A percentile compares a stretch with the other conserved stretches of the same genome.
Conservation (phyloP, 2,329 filamentous ascomycete genomes). For the Phaeosphaeriaceae sp. region DNA sequence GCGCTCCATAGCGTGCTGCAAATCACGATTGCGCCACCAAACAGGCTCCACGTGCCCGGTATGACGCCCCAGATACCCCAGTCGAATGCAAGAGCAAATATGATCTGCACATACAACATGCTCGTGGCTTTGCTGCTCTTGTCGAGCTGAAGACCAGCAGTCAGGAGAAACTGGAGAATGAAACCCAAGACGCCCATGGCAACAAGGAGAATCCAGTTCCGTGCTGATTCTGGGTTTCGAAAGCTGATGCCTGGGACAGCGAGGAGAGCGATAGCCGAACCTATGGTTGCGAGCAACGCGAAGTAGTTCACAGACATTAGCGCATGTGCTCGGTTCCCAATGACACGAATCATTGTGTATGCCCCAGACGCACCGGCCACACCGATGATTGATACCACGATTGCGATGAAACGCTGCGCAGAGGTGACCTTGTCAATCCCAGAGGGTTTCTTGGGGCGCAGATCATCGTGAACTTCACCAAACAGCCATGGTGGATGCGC, state of each 20-base stretch:
- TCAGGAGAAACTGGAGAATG: constrained; percentile 80
- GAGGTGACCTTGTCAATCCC: constrained; percentile 55
- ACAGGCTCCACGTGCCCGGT: constrained; percentile 16
- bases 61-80: constrained; percentile 58
- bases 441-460: constrained; percentile 16
- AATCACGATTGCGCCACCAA: constrained; percentile 13
- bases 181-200: constrained; percentile 75
- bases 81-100: constrained; percentile 69
- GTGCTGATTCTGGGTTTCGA: constrained; percentile 56
- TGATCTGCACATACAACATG: constrained; percentile 71
- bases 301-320: constrained; percentile 85
- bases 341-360: constrained; percentile 75
- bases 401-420: constrained; percentile 70
- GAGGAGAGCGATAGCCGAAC: constrained; percentile 66
- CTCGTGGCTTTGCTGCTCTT: constrained; percentile 65
- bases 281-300: constrained; percentile 68
- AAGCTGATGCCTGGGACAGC: constrained; percentile 61
- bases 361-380: constrained; percentile 75
- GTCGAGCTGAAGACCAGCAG: constrained; percentile 73
- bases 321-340: constrained; percentile 77
- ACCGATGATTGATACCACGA: constrained; percentile 73
- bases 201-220: constrained; percentile 70
- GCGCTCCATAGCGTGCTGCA: constrained; percentile 15
- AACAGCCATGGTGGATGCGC: constrained; percentile 70
- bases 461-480: constrained; percentile 17